Evolutionary conservation across 148 eudicot species (phyloP).

Genomic region (Tetragonia tetragonoides): DNA sequence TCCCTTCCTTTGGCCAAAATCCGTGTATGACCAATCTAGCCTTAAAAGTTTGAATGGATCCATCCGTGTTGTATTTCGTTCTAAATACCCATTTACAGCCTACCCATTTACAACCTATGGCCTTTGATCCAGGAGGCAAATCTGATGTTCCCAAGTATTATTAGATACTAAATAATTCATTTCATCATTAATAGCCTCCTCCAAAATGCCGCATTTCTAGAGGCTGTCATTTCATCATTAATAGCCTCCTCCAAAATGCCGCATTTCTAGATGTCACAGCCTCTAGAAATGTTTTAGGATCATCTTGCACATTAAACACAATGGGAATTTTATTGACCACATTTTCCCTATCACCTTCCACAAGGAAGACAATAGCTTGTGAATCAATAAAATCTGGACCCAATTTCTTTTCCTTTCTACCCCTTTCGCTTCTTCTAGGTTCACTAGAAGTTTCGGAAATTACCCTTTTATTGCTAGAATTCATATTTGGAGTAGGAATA

Average conservation of each 20-base stretch:
- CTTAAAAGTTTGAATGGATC: no score
- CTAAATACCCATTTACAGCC: no score
- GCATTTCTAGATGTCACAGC: slow-evolving; percentile 17
- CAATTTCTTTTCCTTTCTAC: not conserved
- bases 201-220: slow-evolving; percentile 13
- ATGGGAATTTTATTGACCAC: not conserved
- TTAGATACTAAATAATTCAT: not conserved
- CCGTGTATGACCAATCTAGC: no score
- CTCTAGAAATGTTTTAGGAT: slow-evolving; percentile 17
- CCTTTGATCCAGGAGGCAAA: no score
- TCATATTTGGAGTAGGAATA: not conserved
- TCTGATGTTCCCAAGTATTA: no score
- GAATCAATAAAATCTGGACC: not conserved
- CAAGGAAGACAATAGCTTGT: slow-evolving; percentile 1
- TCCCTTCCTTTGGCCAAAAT: slow-evolving; percentile 7
- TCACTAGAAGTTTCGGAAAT: not conserved
- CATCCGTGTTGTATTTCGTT: no score
- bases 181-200: slow-evolving; percentile 20
- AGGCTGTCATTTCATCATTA: slow-evolving; percentile 19
- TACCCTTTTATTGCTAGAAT: not conserved
- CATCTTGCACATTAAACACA: not conserved
- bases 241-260: slow-evolving; percentile 17
- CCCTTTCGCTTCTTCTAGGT: slow-evolving; percentile 13
- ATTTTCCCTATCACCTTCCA: slow-evolving; percentile 2
- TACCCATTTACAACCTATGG: no score